Percentiles rank a stretch among this genome's conserved stretches.
These are phyloP conservation scores for Bretschneidera sinensis DNA, from an alignment of 345 rosid species.

Conservation along the genomic window DNA sequence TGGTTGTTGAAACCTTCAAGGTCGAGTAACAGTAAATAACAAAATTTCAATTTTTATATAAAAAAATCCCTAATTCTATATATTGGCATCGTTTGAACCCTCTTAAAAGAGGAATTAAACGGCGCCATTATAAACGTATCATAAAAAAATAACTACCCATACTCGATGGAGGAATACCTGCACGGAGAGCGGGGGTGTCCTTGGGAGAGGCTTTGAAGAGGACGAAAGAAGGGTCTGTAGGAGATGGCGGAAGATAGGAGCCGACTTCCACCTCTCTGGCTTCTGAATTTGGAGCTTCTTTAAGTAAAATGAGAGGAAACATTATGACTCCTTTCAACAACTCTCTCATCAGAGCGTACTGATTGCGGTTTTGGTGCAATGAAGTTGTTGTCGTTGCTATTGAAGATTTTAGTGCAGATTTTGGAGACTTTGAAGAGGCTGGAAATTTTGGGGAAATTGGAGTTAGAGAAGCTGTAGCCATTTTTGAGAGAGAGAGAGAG, in stretches of 20 bases:
- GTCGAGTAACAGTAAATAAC: too few relatives aligned
- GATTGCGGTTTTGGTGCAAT: neutral
- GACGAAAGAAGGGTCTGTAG: slow-evolving; percentile 69
- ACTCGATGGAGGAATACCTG: slow-evolving; percentile 45
- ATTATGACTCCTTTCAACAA: slow-evolving; percentile 32
- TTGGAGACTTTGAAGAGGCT: neutral
- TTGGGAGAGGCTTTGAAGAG: slow-evolving; percentile 74
- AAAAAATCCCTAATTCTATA: too few relatives aligned
- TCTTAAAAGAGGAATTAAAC: too few relatives aligned
- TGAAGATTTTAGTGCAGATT: slow-evolving; percentile 4
- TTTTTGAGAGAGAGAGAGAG: neutral
- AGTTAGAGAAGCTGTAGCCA: slow-evolving; percentile 32
- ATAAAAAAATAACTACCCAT: neutral
- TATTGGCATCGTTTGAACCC: too few relatives aligned
- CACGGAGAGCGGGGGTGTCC: slow-evolving; percentile 98
- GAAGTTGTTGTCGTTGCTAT: too few relatives aligned
- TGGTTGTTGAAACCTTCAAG: too few relatives aligned
- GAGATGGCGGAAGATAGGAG: slow-evolving; percentile 62
- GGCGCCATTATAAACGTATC: too few relatives aligned
- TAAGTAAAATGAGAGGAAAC: slow-evolving; percentile 29
- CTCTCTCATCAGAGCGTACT: slow-evolving; percentile 28
- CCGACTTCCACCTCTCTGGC: slow-evolving; percentile 90
- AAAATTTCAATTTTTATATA: too few relatives aligned
- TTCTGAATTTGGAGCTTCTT: slow-evolving; percentile 29
- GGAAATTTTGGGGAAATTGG: slow-evolving; percentile 12